These are phyloP conservation scores for Coelastrella sp. DNA, from an alignment of 139 green algal genomes.

Conservation along the genomic window DNA sequence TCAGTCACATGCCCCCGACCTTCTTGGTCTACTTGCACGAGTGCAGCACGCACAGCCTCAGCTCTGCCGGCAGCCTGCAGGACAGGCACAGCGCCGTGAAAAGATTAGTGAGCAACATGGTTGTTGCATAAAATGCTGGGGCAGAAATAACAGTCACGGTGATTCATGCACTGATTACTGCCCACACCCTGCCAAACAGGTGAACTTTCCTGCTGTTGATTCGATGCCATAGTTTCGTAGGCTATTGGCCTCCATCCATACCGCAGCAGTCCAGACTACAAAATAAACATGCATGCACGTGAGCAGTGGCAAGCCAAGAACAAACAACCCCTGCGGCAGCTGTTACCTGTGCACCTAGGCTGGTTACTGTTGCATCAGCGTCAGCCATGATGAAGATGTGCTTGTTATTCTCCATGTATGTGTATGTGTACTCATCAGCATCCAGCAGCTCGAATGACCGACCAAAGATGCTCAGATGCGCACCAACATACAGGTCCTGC, in stretches of 20 bases:
- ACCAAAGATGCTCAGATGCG: slow-evolving; percentile 75
- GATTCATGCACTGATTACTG: too few relatives aligned
- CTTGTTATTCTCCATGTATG: slow-evolving; percentile 92
- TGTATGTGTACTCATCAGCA: slow-evolving; percentile 91
- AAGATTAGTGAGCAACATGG: neutral
- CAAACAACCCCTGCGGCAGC: neutral
- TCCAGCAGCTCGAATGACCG: slow-evolving; percentile 87
- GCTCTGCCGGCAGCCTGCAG: slow-evolving; percentile 11
- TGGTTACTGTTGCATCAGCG: slow-evolving; percentile 61
- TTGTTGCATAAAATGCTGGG: neutral
- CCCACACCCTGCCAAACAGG: neutral
- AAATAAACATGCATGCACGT: too few relatives aligned
- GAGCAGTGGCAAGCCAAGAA: too few relatives aligned
- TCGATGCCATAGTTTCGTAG: neutral
- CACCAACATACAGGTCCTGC: slow-evolving; percentile 87
- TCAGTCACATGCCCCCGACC: slow-evolving; percentile 58
- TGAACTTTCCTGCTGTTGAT: neutral
- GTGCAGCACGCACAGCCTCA: slow-evolving; percentile 64
- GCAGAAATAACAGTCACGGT: neutral
- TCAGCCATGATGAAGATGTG: slow-evolving; percentile 86
- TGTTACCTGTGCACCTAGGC: slow-evolving; percentile 63
- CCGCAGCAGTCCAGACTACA: too few relatives aligned
- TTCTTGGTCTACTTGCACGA: slow-evolving; percentile 71
- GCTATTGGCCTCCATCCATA: neutral
- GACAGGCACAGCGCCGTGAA: neutral